Evolutionary conservation across 2,329 filamentous ascomycete genomes (phyloP).

Genomic region (Rugonectria rugulosa): DNA sequence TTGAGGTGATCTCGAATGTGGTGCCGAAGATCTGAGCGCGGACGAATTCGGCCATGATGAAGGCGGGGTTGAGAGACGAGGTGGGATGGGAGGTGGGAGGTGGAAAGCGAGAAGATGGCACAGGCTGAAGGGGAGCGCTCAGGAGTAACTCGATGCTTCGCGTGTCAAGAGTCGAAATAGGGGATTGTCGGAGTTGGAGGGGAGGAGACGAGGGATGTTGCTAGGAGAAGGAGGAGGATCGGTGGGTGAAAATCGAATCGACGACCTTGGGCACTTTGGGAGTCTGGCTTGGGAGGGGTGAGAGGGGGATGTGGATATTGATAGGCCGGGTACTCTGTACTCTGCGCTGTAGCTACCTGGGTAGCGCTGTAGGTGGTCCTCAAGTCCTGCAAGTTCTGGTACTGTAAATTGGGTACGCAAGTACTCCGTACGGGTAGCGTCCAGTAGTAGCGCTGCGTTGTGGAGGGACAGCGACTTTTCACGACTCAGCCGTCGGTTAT

Average conservation of each 20-base stretch:
- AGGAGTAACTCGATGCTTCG: background rate
- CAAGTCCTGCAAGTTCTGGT: too few species aligned
- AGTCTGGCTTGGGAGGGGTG: background rate
- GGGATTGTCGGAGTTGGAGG: background rate
- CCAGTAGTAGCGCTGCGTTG: too few species aligned
- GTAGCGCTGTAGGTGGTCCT: constrained; percentile 7
- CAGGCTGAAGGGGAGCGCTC: constrained; percentile 1
- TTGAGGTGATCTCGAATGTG: constrained; percentile 99
- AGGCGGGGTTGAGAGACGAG: constrained; percentile 25
- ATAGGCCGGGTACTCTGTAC: constrained; percentile 6
- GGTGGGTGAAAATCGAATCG: constrained; percentile 21
- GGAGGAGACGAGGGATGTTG: constrained; percentile 1
- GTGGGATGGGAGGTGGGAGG: constrained; percentile 7
- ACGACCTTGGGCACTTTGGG: constrained; percentile 12
- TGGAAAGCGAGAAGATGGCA: background rate
- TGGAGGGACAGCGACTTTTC: too few species aligned
- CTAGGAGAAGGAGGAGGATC: constrained; percentile 1
- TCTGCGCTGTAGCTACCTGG: too few species aligned
- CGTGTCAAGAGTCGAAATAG: background rate
- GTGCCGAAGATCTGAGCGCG: constrained; percentile 99
- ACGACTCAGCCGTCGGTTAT: background rate
- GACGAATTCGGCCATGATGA: constrained; percentile 97
- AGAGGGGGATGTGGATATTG: constrained; percentile 13
- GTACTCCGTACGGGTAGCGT: too few species aligned
- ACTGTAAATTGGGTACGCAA: background rate